phyloP scores from a whole-genome alignment of 2,329 filamentous ascomycete species.

The Drechslerella dactyloides region DNA sequence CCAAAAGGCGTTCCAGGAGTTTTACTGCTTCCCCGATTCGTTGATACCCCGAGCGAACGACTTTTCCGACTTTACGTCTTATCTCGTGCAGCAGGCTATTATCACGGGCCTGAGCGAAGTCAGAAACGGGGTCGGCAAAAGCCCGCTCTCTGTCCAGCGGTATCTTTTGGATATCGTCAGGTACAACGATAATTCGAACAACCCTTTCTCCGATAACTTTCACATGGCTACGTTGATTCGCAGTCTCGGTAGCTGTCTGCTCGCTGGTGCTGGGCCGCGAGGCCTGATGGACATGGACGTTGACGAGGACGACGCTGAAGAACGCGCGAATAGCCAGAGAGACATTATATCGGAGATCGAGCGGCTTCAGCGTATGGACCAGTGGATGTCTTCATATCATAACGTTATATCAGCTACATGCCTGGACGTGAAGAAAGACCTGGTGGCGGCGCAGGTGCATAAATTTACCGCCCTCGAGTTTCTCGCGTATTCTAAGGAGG shows the following conservation, averaged over 20 bases:
- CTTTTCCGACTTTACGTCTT: conserved; percentile 84
- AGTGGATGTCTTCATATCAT: conserved; percentile 72
- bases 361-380: conserved; percentile 70
- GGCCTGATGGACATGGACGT: conserved; percentile 59
- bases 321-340: conserved; percentile 60
- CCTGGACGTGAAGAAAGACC: conserved; percentile 60
- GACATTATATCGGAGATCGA: conserved; percentile 69
- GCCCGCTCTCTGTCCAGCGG: conserved; percentile 76
- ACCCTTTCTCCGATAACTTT: conserved; percentile 83
- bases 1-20: conserved; percentile 80
- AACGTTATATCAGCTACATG: conserved; percentile 66
- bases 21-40: conserved; percentile 82
- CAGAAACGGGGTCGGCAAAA: conserved; percentile 75
- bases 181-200: conserved; percentile 93
- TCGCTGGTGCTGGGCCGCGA: conserved; percentile 62
- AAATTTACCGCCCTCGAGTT: conserved; percentile 63
- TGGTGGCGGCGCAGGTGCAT: conserved; percentile 51
- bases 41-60: conserved; percentile 86
- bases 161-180: conserved; percentile 89
- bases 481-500: conserved; percentile 70
- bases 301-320: conserved; percentile 59
- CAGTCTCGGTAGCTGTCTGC: conserved; percentile 63
- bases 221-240: conserved; percentile 83
- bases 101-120: conserved; percentile 79
- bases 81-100: conserved; percentile 83